Percentiles rank a stretch among this genome's conserved stretches.
Evolutionary conservation across 495 filamentous ascomycete species (phyloP).

Genomic region (Penicillium argentinense): DNA sequence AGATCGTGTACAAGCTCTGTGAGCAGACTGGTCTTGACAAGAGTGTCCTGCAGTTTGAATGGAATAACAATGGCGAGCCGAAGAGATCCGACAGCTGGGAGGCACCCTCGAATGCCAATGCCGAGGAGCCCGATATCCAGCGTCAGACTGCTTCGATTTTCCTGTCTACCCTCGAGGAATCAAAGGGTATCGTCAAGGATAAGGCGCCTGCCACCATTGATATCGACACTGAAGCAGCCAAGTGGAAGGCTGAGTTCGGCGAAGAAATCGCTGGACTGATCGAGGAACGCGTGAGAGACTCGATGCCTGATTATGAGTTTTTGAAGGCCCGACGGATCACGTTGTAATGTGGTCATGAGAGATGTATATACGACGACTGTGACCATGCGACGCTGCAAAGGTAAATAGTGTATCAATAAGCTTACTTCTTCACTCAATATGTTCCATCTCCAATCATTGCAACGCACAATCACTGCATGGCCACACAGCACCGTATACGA

Average conservation of each 20-base stretch:
- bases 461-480: too few species aligned
- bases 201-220: slow-evolving; percentile 37
- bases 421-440: too few species aligned
- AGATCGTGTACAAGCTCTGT: slow-evolving; percentile 31
- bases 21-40: slow-evolving; percentile 36
- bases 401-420: background rate
- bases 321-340: slow-evolving; percentile 33
- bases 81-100: slow-evolving; percentile 9
- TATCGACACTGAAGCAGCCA: slow-evolving; percentile 37
- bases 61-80: slow-evolving; percentile 28
- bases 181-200: slow-evolving; percentile 34
- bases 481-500: too few species aligned
- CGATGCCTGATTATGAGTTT: slow-evolving; percentile 49
- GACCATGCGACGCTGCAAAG: background rate
- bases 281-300: slow-evolving; percentile 35
- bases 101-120: background rate
- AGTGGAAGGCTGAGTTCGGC: slow-evolving; percentile 50
- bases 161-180: slow-evolving; percentile 31
- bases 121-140: background rate
- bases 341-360: background rate
- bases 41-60: slow-evolving; percentile 34
- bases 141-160: slow-evolving; percentile 17
- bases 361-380: background rate
- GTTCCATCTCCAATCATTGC: background rate
- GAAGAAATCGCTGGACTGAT: slow-evolving; percentile 32